Base-by-base conservation (phyloP, 2,329 filamentous ascomycete species). In the Calonectria ilicicola region DNA sequence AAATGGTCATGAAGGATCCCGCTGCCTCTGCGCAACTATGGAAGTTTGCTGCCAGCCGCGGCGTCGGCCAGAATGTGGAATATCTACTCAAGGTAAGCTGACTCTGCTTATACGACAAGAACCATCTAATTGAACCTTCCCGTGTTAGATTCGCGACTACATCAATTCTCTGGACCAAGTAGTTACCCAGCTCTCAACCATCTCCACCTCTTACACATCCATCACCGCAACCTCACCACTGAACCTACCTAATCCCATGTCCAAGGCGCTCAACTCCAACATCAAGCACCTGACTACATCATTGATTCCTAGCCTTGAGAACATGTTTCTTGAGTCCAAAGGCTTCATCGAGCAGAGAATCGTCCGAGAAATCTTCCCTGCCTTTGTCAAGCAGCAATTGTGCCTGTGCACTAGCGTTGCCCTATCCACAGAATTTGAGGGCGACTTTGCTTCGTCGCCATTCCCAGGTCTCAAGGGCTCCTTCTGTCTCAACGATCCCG, bases 381-480 rank as follows among this genome's bases (percentile, higher is more conserved):
- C 85, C 23, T 90, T 90, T 74, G 87, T 90, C 26, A 87, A 86
- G 66, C 84, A 87, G 67, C 89, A 90, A 76, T 81, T 90, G 66
- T 86, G 85, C 1, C 79, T 85, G 35, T 86, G 85, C 64, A 87
- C 87, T 5, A 83, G 84, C 4, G 80, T 83, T 44, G 86, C 88
- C 1, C 79, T 91, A 3, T 83, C 86, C 2, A 79, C 83, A 6
- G 81, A 80, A 1, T 74, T 76, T 1, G 80, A 80, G n/a, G 80
- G 81, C 23, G 80, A 81, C 2, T 72, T 77, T 10, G 77, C 74
- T 5, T 72, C 71, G 21, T 80, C 81, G 6, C 77, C 83, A 64
- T 91, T 88, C 66, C 86, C 87, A 3, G 91, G 91, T 0, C 84
- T 92, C 0, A 90, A 89, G 10, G 86, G 89, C 62, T 89, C 89